A percentile compares a stretch with the other conserved stretches of the same genome.
Conservation (phyloP, 441 rosid genomes). For the Metrosideros polymorpha region DNA sequence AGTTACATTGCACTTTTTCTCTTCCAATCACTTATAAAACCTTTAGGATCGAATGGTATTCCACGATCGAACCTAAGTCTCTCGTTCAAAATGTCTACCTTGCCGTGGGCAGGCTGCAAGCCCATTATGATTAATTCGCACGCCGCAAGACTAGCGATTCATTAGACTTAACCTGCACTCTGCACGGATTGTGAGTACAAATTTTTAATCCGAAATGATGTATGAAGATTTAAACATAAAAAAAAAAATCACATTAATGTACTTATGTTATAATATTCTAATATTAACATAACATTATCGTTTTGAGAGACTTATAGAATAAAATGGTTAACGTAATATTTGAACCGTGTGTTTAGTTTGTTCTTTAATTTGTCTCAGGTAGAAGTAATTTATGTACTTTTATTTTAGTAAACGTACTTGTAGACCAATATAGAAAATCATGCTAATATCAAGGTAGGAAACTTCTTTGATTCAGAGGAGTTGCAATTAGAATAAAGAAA, state of each 20-base stretch:
- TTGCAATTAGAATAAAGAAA: background rate
- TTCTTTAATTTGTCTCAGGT: background rate
- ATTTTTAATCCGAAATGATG: background rate
- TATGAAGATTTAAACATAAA: background rate
- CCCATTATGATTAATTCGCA: background rate
- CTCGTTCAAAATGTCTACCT: background rate
- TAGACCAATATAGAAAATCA: background rate
- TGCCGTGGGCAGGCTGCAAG: background rate
- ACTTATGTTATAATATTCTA: background rate
- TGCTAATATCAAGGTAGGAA: background rate
- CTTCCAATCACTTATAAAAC: no score
- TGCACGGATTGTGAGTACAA: background rate
- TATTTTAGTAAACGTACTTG: background rate
- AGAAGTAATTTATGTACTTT: background rate
- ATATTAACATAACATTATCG: background rate
- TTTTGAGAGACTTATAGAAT: background rate
- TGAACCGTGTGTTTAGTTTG: background rate
- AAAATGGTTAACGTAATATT: background rate
- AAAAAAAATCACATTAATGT: background rate
- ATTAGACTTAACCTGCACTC: background rate
- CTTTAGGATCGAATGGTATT: background rate
- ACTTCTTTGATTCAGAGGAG: background rate
- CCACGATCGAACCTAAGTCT: background rate
- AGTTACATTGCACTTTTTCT: no score
- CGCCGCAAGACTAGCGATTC: background rate